Evolutionary conservation across 345 rosid species (phyloP).

Genomic region (Heritiera fomes): DNA sequence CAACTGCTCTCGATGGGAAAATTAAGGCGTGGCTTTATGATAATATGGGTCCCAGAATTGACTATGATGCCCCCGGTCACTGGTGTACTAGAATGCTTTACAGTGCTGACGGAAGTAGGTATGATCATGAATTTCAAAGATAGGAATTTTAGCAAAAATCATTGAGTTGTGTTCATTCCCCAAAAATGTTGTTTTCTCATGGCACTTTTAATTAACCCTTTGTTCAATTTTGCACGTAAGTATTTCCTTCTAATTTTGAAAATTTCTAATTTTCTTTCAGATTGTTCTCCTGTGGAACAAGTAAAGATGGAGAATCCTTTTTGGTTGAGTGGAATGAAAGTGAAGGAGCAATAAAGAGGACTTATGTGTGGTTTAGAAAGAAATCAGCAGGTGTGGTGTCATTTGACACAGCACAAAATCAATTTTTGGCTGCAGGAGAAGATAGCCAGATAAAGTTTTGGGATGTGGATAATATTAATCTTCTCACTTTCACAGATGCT

Average conservation of each 20-base stretch:
- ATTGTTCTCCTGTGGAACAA: constrained; percentile 26
- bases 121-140: constrained; percentile 14
- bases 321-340: constrained; percentile 96
- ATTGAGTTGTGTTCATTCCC: constrained; percentile 10
- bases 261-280: constrained; percentile 1
- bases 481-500: no score
- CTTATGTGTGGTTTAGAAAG: constrained; percentile 65
- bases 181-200: background rate
- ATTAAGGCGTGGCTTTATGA: constrained; percentile 91
- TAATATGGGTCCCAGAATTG: constrained; percentile 71
- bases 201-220: background rate
- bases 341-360: constrained; percentile 86
- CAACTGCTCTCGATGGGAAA: constrained; percentile 78
- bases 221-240: background rate
- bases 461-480: constrained; percentile 81
- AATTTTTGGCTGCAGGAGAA: constrained; percentile 88
- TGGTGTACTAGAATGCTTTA: constrained; percentile 84
- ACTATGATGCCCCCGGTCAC: constrained; percentile 76
- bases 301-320: constrained; percentile 81
- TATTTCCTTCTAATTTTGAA: background rate
- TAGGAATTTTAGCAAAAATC: background rate
- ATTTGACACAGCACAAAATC: constrained; percentile 85
- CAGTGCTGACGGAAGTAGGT: constrained; percentile 85
- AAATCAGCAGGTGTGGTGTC: constrained; percentile 65
- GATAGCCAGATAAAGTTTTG: constrained; percentile 86